Base-by-base conservation (phyloP, 768 basidiomycete species). In the Dictyophora rubrovolvata region DNA sequence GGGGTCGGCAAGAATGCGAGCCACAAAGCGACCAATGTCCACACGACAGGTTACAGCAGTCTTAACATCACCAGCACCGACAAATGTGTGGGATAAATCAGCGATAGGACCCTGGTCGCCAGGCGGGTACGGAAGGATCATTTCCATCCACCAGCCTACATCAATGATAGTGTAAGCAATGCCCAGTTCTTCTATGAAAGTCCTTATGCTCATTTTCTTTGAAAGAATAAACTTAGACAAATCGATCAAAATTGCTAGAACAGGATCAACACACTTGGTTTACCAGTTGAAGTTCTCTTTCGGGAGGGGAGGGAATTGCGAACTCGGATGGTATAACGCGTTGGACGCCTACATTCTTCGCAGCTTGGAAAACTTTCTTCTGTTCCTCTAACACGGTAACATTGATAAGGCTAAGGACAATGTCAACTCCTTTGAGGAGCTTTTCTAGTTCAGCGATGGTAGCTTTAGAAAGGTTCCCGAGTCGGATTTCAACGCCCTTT, bases 71-170 rank as follows among this genome's bases (percentile, higher is more conserved):
- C 68, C 68, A 8, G 50, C 48, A 1, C 60, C 65, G 60, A 66
- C 65, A 36, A 69, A 18, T 36, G 48, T 53, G 21, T 55, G 35
- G 2, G 56, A 53, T 5, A 10, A 14, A 62, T 62, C 46, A 62
- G 53, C 11, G 59, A 67, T 67, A 9, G 48, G 51, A 1, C n/a
- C n/a, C 11, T 42, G 42, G 42, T 42, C n/a, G 4, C 42, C n/a
- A 9, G 42, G 42, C 23, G 10, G 56, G 52, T 12, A 12, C 3
- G 65, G 58, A 8, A 66, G 50, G 8, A 58, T 11, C 9, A 64
- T 14, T 55, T 71, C 68, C 63, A 65, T 64, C 70, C 71, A 72
- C 61, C 62, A 69, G 2, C 71, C 69, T n/a, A 69, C 67, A 54
- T 70, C 69, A 55, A 72, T 69, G 60, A 70, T 65, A 6, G 71